A percentile compares a stretch with the other conserved stretches of the same genome.
These are phyloP conservation scores for Coriolopsis trogii DNA, from an alignment of 1,284 basidiomycete genomes.

Conservation along the genomic window DNA sequence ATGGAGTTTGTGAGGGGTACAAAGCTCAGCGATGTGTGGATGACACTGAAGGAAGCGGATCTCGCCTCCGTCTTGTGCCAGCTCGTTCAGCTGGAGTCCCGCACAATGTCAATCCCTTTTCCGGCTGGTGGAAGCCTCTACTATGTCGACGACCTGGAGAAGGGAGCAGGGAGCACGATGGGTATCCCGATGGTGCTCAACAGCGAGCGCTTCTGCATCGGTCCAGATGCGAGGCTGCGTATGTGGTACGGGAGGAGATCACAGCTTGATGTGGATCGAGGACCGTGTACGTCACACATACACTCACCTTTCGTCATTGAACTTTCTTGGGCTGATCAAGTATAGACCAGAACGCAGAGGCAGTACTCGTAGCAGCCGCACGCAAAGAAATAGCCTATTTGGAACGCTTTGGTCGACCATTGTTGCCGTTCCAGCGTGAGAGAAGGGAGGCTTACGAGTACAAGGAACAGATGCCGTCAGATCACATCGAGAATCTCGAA, in stretches of 20 bases:
- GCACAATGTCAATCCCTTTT: slow-evolving; percentile 53
- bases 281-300: slow-evolving; percentile 51
- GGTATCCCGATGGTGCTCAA: slow-evolving; percentile 41
- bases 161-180: slow-evolving; percentile 32
- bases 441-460: slow-evolving; percentile 50
- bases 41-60: slow-evolving; percentile 41
- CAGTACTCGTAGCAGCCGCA: slow-evolving; percentile 46
- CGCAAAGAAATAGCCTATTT: slow-evolving; percentile 55
- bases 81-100: slow-evolving; percentile 48
- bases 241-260: slow-evolving; percentile 53
- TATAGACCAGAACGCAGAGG: slow-evolving; percentile 48
- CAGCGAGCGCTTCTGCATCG: slow-evolving; percentile 49
- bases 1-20: slow-evolving; percentile 52
- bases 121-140: slow-evolving; percentile 57
- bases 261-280: slow-evolving; percentile 48
- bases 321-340: slow-evolving; percentile 33
- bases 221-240: slow-evolving; percentile 45
- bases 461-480: slow-evolving; percentile 50
- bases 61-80: slow-evolving; percentile 47
- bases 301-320: slow-evolving; percentile 24
- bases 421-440: slow-evolving; percentile 47
- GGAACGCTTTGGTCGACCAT: slow-evolving; percentile 49
- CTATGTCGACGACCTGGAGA: slow-evolving; percentile 46
- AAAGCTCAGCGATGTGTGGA: slow-evolving; percentile 49
- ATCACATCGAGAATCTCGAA: slow-evolving; percentile 41